Conservation (phyloP, 2,329 filamentous ascomycete species). For the Fusarium euwallaceae region DNA sequence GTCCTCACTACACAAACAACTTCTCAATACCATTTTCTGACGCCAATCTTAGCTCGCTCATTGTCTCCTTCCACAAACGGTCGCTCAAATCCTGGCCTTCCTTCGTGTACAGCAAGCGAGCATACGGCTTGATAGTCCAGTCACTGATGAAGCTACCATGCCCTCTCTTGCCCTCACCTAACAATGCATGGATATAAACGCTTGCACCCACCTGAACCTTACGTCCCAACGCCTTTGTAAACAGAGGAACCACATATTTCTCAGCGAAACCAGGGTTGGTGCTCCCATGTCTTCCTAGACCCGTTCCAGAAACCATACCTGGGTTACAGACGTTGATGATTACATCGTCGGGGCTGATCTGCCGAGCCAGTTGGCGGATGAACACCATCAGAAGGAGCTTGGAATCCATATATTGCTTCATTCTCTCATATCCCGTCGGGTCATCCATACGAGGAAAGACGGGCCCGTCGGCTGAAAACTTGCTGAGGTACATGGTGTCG, state of each 20-base stretch:
- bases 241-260: neutral
- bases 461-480: neutral
- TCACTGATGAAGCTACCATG: slow-evolving; percentile 13
- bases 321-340: slow-evolving; percentile 12
- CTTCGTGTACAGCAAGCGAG: neutral
- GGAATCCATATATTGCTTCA: neutral
- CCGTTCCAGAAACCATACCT: neutral
- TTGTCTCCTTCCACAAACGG: slow-evolving; percentile 4
- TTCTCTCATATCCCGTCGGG: neutral
- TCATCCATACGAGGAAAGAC: neutral
- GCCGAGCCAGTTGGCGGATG: neutral
- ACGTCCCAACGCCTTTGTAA: neutral
- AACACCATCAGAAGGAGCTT: slow-evolving; percentile 9
- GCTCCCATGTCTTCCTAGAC: neutral
- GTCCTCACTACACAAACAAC: neutral
- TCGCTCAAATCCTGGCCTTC: neutral
- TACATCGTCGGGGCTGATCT: neutral
- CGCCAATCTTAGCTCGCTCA: neutral
- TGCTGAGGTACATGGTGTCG: slow-evolving; percentile 13
- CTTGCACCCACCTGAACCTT: neutral
- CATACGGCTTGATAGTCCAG: slow-evolving; percentile 7
- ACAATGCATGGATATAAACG: neutral
- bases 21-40: neutral
- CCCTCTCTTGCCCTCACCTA: neutral
- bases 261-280: neutral